Evolutionary conservation across 1,284 basidiomycete species (phyloP).

Genomic region (Volvariella surrecta): DNA sequence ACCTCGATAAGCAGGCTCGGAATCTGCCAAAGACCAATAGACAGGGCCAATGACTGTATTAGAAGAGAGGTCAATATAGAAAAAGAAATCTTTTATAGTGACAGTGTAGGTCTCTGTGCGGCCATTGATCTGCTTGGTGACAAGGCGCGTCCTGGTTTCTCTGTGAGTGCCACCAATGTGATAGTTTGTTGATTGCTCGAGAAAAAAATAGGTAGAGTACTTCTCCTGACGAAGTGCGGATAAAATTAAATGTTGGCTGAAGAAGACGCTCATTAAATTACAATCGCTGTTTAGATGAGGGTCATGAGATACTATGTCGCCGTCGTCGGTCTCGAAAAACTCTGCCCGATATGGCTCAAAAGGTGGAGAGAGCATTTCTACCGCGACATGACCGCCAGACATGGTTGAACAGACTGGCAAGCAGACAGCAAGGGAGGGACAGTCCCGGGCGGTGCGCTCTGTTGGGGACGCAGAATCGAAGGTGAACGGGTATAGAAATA

Average conservation of each 20-base stretch:
- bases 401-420: too few relatives aligned
- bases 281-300: constrained; percentile 60
- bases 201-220: constrained; percentile 60
- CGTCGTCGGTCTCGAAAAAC: constrained; percentile 34
- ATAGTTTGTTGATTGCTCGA: constrained; percentile 36
- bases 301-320: constrained; percentile 55
- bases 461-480: not conserved
- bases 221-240: constrained; percentile 35
- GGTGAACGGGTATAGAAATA: not conserved
- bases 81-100: constrained; percentile 49
- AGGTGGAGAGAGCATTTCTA: constrained; percentile 22
- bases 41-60: constrained; percentile 25
- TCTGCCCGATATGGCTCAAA: constrained; percentile 54
- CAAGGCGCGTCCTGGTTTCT: constrained; percentile 38
- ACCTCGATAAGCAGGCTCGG: constrained; percentile 42
- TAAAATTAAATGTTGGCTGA: not conserved
- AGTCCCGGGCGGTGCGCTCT: not conserved
- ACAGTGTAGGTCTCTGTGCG: constrained; percentile 35
- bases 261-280: constrained; percentile 10
- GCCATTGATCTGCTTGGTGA: constrained; percentile 28
- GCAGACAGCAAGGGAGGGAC: too few relatives aligned
- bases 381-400: constrained; percentile 1
- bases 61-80: constrained; percentile 38
- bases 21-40: constrained; percentile 44
- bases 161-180: constrained; percentile 47